Evolutionary conservation across 345 rosid genomes (phyloP).

Genomic region (Corchorus olitorius): DNA sequence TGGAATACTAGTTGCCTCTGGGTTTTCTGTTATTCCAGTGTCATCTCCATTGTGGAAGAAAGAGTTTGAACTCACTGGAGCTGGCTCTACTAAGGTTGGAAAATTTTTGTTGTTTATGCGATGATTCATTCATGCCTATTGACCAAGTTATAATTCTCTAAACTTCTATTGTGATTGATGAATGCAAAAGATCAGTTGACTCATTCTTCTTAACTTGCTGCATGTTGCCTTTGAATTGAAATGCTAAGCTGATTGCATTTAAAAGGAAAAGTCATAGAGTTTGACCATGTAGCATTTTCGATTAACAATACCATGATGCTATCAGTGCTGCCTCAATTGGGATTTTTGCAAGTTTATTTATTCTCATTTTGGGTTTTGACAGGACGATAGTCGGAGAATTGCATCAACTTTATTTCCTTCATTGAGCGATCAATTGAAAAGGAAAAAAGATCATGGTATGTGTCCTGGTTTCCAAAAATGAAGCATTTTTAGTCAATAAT

Average conservation of each 20-base stretch:
- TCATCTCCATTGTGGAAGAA: slow-evolving; percentile 78
- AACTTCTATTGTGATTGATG: neutral
- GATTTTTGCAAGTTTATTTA: slow-evolving; percentile 1
- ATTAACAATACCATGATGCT: neutral
- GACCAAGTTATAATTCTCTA: neutral
- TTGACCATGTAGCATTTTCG: no score
- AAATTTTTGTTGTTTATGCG: slow-evolving; percentile 7
- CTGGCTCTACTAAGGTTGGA: slow-evolving; percentile 54
- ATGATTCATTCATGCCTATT: neutral
- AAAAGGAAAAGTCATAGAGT: no score
- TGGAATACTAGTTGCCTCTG: slow-evolving; percentile 83
- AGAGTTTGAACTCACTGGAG: slow-evolving; percentile 58
- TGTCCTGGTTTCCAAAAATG: slow-evolving; percentile 1
- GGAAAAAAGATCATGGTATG: slow-evolving; percentile 88
- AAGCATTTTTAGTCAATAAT: neutral
- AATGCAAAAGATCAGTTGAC: neutral
- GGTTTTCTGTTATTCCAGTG: slow-evolving; percentile 83
- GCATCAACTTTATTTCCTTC: slow-evolving; percentile 77
- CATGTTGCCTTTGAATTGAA: slow-evolving; percentile 1
- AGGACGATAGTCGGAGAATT: slow-evolving; percentile 87
- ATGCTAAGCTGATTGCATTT: neutral
- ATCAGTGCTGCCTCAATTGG: neutral
- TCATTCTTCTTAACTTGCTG: slow-evolving; percentile 3
- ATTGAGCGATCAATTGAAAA: slow-evolving; percentile 53
- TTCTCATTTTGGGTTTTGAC: slow-evolving; percentile 31